A percentile compares a stretch with the other conserved stretches of the same genome.
These are phyloP conservation scores for Eucalyptus decipiens DNA, from an alignment of 345 rosid genomes.

Conservation along the genomic window DNA sequence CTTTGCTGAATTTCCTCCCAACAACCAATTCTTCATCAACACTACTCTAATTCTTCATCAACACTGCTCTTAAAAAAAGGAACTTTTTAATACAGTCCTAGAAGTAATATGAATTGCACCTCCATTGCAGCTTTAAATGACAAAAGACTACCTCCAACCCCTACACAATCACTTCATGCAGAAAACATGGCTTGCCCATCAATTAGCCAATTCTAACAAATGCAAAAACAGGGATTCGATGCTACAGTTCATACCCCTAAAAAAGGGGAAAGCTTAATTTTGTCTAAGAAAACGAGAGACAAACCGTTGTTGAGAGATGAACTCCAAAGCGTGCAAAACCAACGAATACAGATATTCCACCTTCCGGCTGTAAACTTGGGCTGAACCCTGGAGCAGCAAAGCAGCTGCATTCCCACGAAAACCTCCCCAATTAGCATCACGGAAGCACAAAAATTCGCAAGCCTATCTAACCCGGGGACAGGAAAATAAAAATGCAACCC, in stretches of 20 bases:
- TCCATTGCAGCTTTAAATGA: background rate
- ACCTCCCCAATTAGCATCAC: background rate
- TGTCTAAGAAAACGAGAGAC: background rate
- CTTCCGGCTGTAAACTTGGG: slow-evolving; percentile 93
- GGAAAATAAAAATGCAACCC: background rate
- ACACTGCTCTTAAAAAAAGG: background rate
- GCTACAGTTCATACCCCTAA: background rate
- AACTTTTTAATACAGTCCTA: background rate
- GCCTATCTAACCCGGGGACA: background rate
- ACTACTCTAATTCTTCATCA: background rate
- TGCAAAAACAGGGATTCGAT: background rate
- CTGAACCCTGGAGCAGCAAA: slow-evolving; percentile 93
- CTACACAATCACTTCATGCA: background rate
- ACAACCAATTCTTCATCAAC: background rate
- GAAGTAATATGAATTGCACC: background rate
- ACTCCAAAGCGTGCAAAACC: slow-evolving; percentile 91
- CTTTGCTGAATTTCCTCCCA: background rate
- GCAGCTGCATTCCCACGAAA: slow-evolving; percentile 57
- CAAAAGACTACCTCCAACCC: background rate
- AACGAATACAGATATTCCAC: slow-evolving; percentile 89
- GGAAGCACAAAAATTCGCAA: background rate
- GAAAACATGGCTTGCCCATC: background rate
- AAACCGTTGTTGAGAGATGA: slow-evolving; percentile 78
- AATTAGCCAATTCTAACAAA: background rate
- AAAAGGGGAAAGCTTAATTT: background rate